Evolutionary conservation across 176 grass and related monocot species (phyloP), one percentile per base, ranked within the genome.

Genomic region (Eleusine indica): DNA sequence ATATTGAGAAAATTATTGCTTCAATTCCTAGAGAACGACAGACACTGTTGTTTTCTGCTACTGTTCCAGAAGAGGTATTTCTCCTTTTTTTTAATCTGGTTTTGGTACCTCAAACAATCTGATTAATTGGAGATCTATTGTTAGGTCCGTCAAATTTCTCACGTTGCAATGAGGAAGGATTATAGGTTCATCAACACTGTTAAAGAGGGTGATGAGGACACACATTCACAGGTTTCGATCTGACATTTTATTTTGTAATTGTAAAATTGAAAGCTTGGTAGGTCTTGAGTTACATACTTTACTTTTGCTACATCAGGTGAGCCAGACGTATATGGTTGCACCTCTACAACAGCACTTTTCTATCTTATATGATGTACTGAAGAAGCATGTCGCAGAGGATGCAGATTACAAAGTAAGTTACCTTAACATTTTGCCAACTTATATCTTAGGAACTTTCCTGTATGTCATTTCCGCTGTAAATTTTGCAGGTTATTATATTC

Each of bases 31-130:
- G 90, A 87, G 88, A 96, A 83, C 69, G 96, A 12, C 96, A 98
- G 77, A 95, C 96, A 80, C 89, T 96, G 71, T 41, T 99, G 66
- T 99, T 98, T 89, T 99, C 96, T 90, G 96, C 96, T 82, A 96
- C 93, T 57, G 89, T 96, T 87, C 83, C 96, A 64, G 87, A 87
- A 77, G 93, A 94, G 96, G 96, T 96, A 60, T 39, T 39, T 51
- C 48, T 32, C 68, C 5, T 12, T 35, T 68, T 73, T 74, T n/a
- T 73, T 0, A 35, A 29, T 72, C 18, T 71, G 17, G 65, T 28
- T 25, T 75, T 51, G 40, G 9, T 79, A 74, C 49, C 54, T 85
- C 16, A 41, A 80, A 57, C 37, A 84, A 63, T 83, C 64, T 75
- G 19, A 84, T 90, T 16, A 77, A 49, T 62, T 80, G 38, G 72